These are phyloP conservation scores for Chimonanthus praecox DNA, from an alignment of 164 flowering plant genomes.

Conservation along the genomic window DNA sequence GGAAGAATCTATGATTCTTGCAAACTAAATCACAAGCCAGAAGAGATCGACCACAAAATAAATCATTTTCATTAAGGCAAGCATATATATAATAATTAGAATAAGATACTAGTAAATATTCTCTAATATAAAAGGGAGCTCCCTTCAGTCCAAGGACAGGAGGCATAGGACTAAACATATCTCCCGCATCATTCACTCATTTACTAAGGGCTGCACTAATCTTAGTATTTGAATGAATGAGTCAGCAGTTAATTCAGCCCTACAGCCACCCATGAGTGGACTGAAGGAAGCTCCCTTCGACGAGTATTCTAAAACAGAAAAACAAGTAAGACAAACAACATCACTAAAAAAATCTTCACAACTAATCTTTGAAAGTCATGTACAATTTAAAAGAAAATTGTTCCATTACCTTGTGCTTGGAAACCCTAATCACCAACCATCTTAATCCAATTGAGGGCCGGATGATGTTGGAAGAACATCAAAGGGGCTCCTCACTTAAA, in stretches of 20 bases:
- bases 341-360: neutral
- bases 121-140: conserved; percentile 18
- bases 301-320: neutral
- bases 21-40: neutral
- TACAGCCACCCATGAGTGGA: conserved; percentile 66
- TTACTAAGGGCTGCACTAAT: conserved; percentile 29
- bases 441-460: neutral
- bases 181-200: conserved; percentile 96
- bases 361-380: neutral
- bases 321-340: neutral
- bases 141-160: conserved; percentile 19
- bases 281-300: conserved; percentile 51
- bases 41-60: too few species aligned
- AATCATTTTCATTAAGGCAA: too few species aligned
- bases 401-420: neutral
- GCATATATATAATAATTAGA: neutral
- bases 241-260: conserved; percentile 81
- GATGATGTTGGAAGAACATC: neutral
- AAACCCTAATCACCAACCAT: neutral
- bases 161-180: conserved; percentile 42
- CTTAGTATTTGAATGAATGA: conserved; percentile 90
- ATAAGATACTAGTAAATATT: too few species aligned
- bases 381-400: too few species aligned
- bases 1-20: neutral
- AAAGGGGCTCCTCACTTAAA: neutral